Percentiles rank a stretch among this genome's conserved stretches.
phyloP scores from a whole-genome alignment of 2,329 filamentous ascomycete genomes.

The Sporothrix schenckii region DNA sequence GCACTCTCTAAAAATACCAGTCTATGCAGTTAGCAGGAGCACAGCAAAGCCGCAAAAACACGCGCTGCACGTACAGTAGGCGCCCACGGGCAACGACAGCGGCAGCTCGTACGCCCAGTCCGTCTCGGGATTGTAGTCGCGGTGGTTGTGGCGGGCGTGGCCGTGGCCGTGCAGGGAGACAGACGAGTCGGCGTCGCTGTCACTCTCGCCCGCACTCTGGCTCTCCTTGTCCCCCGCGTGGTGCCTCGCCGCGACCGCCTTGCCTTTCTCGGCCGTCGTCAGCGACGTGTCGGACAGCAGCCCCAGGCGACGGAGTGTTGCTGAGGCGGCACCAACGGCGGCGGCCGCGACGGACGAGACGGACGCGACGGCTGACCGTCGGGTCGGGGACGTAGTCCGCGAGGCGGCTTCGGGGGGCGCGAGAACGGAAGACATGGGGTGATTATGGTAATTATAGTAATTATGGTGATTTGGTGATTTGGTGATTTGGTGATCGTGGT shows the following conservation, averaged over 20 bases:
- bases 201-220: background rate
- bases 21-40: background rate
- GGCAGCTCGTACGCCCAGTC: constrained; percentile 17
- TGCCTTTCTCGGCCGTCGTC: background rate
- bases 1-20: constrained; percentile 18
- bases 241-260: background rate
- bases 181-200: background rate
- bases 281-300: background rate
- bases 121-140: background rate
- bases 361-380: background rate
- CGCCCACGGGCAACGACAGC: background rate
- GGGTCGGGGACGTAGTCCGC: background rate
- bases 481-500: too few relatives aligned
- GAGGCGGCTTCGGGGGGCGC: background rate
- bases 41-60: background rate
- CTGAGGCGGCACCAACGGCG: background rate
- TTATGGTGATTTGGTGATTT: too few relatives aligned
- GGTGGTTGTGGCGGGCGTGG: background rate
- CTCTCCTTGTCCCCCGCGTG: background rate
- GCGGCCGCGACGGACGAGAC: background rate
- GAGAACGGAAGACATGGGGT: background rate
- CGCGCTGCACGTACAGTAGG: background rate
- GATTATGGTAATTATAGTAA: background rate
- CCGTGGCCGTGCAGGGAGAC: background rate
- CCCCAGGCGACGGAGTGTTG: background rate